These are phyloP conservation scores for Massospora cicadina DNA, from an alignment of 371 early-diverging fungal genomes.

Conservation along the genomic window DNA sequence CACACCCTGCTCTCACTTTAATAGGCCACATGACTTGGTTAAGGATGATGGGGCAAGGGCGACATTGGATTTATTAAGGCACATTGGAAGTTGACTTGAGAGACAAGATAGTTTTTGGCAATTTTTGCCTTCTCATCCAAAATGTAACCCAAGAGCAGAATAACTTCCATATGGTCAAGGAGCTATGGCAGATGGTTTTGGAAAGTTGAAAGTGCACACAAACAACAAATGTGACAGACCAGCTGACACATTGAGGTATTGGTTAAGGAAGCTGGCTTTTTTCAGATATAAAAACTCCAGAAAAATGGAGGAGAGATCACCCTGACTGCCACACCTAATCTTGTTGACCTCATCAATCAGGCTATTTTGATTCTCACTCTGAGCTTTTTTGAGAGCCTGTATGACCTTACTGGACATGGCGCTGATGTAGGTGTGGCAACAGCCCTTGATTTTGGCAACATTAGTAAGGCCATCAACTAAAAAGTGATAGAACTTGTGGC, in stretches of 20 bases:
- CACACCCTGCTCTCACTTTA: too few relatives aligned
- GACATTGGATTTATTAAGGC: too few relatives aligned
- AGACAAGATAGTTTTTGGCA: too few relatives aligned
- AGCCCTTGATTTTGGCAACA: constrained; percentile 96
- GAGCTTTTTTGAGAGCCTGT: constrained; percentile 91
- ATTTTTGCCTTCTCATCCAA: too few relatives aligned
- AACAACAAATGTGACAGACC: constrained; percentile 91
- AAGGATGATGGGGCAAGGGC: too few relatives aligned
- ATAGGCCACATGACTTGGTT: too few relatives aligned
- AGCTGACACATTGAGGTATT: constrained; percentile 94
- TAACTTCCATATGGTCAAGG: constrained; percentile 96
- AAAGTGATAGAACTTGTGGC: constrained; percentile 87
- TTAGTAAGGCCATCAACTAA: constrained; percentile 92
- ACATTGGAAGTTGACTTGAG: too few relatives aligned
- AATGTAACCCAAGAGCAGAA: too few relatives aligned
- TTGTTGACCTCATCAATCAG: constrained; percentile 97
- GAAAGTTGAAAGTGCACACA: constrained; percentile 91
- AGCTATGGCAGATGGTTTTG: constrained; percentile 90
- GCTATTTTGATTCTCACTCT: constrained; percentile 89
- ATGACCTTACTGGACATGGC: constrained; percentile 98
- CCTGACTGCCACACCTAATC: constrained; percentile 86
- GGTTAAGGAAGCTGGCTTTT: constrained; percentile 87
- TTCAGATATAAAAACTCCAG: constrained; percentile 93
- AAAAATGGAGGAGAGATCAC: constrained; percentile 90
- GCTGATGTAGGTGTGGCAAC: constrained; percentile 94